Conservation (phyloP, 805 yeast genomes). For the Saturnispora hagleri region DNA sequence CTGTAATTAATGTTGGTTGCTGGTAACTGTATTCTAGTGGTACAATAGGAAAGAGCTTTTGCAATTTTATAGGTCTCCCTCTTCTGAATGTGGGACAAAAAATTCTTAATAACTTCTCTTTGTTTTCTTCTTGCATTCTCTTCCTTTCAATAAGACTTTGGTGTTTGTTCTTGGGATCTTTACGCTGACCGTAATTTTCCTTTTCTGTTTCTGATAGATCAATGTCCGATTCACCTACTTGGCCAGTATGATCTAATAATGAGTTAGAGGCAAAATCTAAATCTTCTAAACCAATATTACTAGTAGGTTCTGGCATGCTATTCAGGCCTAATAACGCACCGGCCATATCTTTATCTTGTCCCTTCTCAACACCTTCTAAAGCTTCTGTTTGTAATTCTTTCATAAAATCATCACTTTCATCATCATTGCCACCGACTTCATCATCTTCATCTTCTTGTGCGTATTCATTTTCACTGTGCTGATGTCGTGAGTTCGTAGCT, state of each 20-base stretch:
- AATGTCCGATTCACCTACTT: slow-evolving; percentile 17
- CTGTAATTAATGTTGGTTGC: slow-evolving; percentile 34
- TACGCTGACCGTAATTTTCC: slow-evolving; percentile 14
- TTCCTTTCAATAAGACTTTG: slow-evolving; percentile 9
- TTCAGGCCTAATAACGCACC: slow-evolving; percentile 27
- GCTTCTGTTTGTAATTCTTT: slow-evolving; percentile 31
- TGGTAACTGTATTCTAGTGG: slow-evolving; percentile 48
- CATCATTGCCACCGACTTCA: slow-evolving; percentile 32
- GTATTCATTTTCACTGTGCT: not conserved
- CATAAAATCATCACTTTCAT: slow-evolving; percentile 28
- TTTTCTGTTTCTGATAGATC: slow-evolving; percentile 25
- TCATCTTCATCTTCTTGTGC: slow-evolving; percentile 23
- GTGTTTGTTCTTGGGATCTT: slow-evolving; percentile 8
- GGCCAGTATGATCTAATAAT: slow-evolving; percentile 14
- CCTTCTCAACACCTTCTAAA: slow-evolving; percentile 29
- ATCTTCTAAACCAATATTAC: slow-evolving; percentile 24
- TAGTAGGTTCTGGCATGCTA: slow-evolving; percentile 19
- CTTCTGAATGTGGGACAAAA: slow-evolving; percentile 58
- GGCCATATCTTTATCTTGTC: slow-evolving; percentile 19
- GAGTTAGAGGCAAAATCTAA: slow-evolving; percentile 25
- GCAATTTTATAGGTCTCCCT: slow-evolving; percentile 52
- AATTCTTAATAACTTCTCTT: slow-evolving; percentile 30
- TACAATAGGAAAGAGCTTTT: slow-evolving; percentile 49
- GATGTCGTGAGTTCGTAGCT: slow-evolving; percentile 15
- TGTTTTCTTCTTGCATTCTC: slow-evolving; percentile 20